phyloP scores from a whole-genome alignment of 2,329 filamentous ascomycete genomes.

The Fusarium pseudograminearum region DNA sequence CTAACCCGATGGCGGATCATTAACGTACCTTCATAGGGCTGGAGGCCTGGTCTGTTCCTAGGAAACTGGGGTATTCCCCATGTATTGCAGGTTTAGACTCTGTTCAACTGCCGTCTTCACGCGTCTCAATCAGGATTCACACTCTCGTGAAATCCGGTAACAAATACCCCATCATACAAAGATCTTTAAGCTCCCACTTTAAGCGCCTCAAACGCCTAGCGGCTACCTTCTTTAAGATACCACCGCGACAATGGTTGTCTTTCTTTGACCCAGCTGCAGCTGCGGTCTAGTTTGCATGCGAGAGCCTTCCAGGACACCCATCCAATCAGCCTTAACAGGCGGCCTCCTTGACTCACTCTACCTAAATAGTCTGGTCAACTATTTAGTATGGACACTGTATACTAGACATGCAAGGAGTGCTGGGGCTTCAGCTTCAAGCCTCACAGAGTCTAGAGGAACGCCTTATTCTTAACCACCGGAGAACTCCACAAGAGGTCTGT shows the following conservation, averaged over 20 bases:
- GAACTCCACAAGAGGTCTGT: constrained; percentile 5
- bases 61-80: constrained; percentile 14
- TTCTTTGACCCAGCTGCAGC: constrained; percentile 15
- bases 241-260: neutral
- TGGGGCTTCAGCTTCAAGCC: constrained; percentile 16
- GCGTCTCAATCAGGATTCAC: constrained; percentile 3
- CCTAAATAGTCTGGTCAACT: neutral
- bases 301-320: neutral
- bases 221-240: neutral
- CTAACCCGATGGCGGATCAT: constrained; percentile 14
- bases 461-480: constrained; percentile 22
- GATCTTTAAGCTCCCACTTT: neutral
- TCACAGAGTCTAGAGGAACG: constrained; percentile 15
- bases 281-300: constrained; percentile 1
- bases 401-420: constrained; percentile 2
- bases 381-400: constrained; percentile 1
- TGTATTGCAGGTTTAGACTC: constrained; percentile 4
- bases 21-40: constrained; percentile 25
- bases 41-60: constrained; percentile 15
- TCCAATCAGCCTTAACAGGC: constrained; percentile 13
- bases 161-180: neutral
- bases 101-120: constrained; percentile 10
- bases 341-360: constrained; percentile 9
- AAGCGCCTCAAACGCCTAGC: constrained; percentile 11
- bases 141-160: neutral